phyloP scores from a whole-genome alignment of 441 rosid genomes.

The Flueggea neowawraea region DNA sequence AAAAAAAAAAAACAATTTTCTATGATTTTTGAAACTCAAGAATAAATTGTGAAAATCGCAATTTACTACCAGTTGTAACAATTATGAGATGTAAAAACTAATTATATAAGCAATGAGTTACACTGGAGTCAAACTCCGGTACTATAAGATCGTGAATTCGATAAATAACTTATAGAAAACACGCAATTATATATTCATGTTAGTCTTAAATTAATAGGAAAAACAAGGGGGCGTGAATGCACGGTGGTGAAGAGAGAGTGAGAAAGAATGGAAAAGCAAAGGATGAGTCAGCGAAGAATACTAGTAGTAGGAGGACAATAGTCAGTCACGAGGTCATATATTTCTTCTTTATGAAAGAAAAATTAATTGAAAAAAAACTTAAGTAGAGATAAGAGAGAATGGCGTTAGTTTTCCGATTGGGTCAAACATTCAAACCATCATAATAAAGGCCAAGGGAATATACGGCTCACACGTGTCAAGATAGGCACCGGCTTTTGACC shows the following conservation, averaged over 20 bases:
- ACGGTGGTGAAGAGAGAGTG: slow-evolving; percentile 7
- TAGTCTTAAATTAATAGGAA: not conserved
- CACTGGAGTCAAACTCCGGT: too few relatives aligned
- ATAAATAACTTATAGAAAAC: too few relatives aligned
- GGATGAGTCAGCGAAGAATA: slow-evolving; percentile 42
- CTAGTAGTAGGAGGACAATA: slow-evolving; percentile 5
- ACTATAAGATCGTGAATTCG: too few relatives aligned
- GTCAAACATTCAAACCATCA: slow-evolving; percentile 54
- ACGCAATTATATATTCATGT: too few relatives aligned
- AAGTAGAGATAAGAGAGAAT: not conserved
- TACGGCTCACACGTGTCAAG: slow-evolving; percentile 47
- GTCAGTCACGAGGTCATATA: slow-evolving; percentile 11
- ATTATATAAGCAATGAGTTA: too few relatives aligned
- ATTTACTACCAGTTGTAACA: too few relatives aligned
- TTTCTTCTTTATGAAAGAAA: not conserved
- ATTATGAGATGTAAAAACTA: too few relatives aligned
- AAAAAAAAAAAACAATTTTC: too few relatives aligned
- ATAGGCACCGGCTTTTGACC: slow-evolving; percentile 90
- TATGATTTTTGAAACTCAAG: too few relatives aligned
- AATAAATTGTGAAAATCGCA: too few relatives aligned
- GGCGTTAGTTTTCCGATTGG: not conserved
- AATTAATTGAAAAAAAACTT: too few relatives aligned
- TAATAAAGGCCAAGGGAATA: slow-evolving; percentile 5
- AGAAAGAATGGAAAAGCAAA: not conserved
- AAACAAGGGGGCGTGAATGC: not conserved